Percentiles rank a stretch among this genome's conserved stretches.
Conservation (phyloP, 2,329 filamentous ascomycete genomes). For the Ophiostoma ulmi region DNA sequence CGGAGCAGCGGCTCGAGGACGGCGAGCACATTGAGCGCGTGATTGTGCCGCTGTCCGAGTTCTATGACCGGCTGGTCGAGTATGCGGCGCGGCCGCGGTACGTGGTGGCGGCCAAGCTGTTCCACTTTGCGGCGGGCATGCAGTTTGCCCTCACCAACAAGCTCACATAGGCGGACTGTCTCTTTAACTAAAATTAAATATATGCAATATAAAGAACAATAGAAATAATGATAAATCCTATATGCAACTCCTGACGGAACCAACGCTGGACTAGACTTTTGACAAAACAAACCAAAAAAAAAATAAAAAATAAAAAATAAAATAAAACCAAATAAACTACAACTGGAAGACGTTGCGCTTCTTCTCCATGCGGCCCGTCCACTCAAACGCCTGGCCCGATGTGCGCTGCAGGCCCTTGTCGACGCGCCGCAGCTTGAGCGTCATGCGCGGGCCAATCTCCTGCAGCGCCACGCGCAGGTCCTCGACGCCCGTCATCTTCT, state of each 20-base stretch:
- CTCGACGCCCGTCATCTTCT: constrained; percentile 78
- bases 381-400: constrained; percentile 76
- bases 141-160: constrained; percentile 41
- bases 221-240: background rate
- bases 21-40: constrained; percentile 59
- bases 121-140: constrained; percentile 56
- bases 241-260: background rate
- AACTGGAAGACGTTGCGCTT: constrained; percentile 88
- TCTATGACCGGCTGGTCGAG: constrained; percentile 51
- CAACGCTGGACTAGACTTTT: constrained; percentile 6
- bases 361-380: constrained; percentile 95
- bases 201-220: background rate
- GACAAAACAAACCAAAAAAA: background rate
- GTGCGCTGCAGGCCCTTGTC: constrained; percentile 74
- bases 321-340: constrained; percentile 36
- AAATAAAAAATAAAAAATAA: background rate
- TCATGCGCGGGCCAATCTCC: constrained; percentile 70
- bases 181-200: too few relatives aligned
- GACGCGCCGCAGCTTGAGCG: constrained; percentile 81
- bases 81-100: constrained; percentile 45
- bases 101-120: constrained; percentile 53
- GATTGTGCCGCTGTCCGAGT: constrained; percentile 50
- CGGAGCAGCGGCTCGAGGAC: constrained; percentile 55
- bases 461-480: constrained; percentile 81
- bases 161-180: constrained; percentile 29